Evolutionary conservation across 2,329 filamentous ascomycete genomes (phyloP).

Genomic region (Pyrenochaeta sp.): DNA sequence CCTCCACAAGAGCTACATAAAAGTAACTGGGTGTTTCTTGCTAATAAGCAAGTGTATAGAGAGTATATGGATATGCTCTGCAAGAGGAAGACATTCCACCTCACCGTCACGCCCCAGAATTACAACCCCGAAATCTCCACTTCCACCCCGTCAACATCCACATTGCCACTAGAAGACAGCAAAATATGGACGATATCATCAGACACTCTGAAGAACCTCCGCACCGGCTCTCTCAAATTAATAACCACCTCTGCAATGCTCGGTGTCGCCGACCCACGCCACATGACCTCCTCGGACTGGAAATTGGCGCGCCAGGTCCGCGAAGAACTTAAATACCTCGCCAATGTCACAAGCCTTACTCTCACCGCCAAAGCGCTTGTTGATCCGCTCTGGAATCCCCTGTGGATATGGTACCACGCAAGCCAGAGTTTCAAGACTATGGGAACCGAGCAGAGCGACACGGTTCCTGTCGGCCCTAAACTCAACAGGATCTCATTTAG

Average conservation of each 20-base stretch:
- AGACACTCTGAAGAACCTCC: conserved; percentile 29
- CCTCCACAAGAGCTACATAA: neutral
- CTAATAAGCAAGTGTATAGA: conserved; percentile 42
- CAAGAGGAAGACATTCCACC: conserved; percentile 40
- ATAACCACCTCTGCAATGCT: conserved; percentile 47
- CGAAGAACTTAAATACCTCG: conserved; percentile 30
- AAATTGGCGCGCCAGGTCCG: conserved; percentile 38
- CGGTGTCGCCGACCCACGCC: conserved; percentile 45
- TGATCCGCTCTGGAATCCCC: conserved; percentile 51
- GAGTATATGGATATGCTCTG: conserved; percentile 48
- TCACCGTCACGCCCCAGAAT: conserved; percentile 44
- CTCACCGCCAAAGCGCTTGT: conserved; percentile 47
- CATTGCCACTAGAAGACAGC: conserved; percentile 4
- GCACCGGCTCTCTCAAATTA: conserved; percentile 40
- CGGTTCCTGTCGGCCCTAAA: conserved; percentile 18
- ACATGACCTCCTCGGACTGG: conserved; percentile 44
- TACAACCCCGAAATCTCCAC: conserved; percentile 19
- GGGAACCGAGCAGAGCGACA: conserved; percentile 23
- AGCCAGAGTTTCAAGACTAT: conserved; percentile 44
- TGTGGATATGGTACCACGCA: conserved; percentile 51
- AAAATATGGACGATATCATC: conserved; percentile 41
- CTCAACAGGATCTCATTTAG: conserved; percentile 45
- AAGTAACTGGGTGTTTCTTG: conserved; percentile 40
- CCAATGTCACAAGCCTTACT: conserved; percentile 28
- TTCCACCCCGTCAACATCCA: neutral